These are phyloP conservation scores for Bondarzewia mesenterica DNA, from an alignment of 1,284 basidiomycete genomes.

Conservation along the genomic window DNA sequence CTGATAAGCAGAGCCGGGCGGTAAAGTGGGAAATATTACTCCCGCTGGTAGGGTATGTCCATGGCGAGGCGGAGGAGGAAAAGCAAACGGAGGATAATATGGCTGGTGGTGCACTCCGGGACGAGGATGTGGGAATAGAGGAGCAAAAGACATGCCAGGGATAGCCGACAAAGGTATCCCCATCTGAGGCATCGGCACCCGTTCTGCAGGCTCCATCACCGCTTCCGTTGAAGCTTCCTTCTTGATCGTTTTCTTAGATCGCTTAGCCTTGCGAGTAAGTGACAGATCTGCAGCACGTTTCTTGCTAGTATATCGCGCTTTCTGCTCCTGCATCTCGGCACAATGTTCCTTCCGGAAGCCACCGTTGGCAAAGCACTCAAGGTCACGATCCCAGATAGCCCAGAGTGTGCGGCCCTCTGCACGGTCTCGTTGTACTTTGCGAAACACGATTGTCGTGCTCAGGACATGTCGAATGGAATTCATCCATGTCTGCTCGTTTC, in stretches of 20 bases:
- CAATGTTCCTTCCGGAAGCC: slow-evolving; percentile 65
- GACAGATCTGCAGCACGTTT: slow-evolving; percentile 18
- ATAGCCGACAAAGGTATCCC: slow-evolving; percentile 15
- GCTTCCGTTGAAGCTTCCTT: slow-evolving; percentile 4
- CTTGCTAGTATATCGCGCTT: slow-evolving; percentile 29
- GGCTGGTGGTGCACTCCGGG: slow-evolving; percentile 62
- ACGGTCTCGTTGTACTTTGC: slow-evolving; percentile 60
- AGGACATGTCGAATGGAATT: slow-evolving; percentile 85
- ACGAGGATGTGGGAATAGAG: slow-evolving; percentile 45
- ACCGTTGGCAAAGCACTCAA: slow-evolving; percentile 62
- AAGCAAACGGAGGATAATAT: slow-evolving; percentile 51
- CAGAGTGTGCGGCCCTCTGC: slow-evolving; percentile 65
- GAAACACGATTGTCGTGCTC: slow-evolving; percentile 74
- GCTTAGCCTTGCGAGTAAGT: slow-evolving; percentile 36
- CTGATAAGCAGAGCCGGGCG: slow-evolving; percentile 37
- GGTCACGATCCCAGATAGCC: slow-evolving; percentile 68
- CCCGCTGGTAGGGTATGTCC: slow-evolving; percentile 42
- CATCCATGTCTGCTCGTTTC: slow-evolving; percentile 93
- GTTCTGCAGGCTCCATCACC: slow-evolving; percentile 10
- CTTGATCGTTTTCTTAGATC: slow-evolving; percentile 29
- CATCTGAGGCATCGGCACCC: slow-evolving; percentile 16
- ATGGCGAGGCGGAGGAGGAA: slow-evolving; percentile 5
- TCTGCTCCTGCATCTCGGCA: slow-evolving; percentile 47
- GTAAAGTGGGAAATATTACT: slow-evolving; percentile 62
- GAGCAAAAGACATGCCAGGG: slow-evolving; percentile 31